phyloP scores from a whole-genome alignment of 495 filamentous ascomycete species.

The Aspergillus campestris region DNA sequence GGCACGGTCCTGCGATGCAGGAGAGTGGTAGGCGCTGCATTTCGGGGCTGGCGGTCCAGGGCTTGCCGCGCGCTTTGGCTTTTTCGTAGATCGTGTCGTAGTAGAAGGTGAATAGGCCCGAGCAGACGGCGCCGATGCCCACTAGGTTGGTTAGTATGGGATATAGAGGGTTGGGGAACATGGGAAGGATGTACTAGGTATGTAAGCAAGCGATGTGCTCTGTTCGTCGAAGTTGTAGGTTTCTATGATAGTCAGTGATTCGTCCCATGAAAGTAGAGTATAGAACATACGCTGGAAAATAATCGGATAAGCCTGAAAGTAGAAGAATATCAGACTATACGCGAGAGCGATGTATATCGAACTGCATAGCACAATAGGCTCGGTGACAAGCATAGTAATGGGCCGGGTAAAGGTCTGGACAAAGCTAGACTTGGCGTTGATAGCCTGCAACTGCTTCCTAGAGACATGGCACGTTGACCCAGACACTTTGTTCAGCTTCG shows the following conservation, averaged over 20 bases:
- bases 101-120: conserved; percentile 36
- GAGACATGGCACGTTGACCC: conserved; percentile 35
- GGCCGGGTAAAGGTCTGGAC: conserved; percentile 42
- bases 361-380: conserved; percentile 57
- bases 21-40: conserved; percentile 57
- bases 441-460: conserved; percentile 30
- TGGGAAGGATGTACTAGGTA: conserved; percentile 24
- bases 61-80: conserved; percentile 24
- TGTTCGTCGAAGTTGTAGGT: conserved; percentile 29
- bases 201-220: conserved; percentile 32
- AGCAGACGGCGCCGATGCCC: conserved; percentile 27
- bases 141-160: conserved; percentile 17
- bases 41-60: conserved; percentile 46
- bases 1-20: conserved; percentile 55
- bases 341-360: conserved; percentile 61
- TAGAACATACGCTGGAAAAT: conserved; percentile 42
- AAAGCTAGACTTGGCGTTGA: conserved; percentile 30
- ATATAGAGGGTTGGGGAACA: neutral
- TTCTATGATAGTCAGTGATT: conserved; percentile 6
- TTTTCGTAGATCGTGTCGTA: conserved; percentile 47
- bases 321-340: conserved; percentile 69
- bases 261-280: neutral
- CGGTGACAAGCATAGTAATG: conserved; percentile 38
- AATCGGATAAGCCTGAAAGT: conserved; percentile 58
- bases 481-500: conserved; percentile 52